These are phyloP conservation scores for Syzygium malaccense DNA, from an alignment of 441 rosid genomes.

Conservation along the genomic window DNA sequence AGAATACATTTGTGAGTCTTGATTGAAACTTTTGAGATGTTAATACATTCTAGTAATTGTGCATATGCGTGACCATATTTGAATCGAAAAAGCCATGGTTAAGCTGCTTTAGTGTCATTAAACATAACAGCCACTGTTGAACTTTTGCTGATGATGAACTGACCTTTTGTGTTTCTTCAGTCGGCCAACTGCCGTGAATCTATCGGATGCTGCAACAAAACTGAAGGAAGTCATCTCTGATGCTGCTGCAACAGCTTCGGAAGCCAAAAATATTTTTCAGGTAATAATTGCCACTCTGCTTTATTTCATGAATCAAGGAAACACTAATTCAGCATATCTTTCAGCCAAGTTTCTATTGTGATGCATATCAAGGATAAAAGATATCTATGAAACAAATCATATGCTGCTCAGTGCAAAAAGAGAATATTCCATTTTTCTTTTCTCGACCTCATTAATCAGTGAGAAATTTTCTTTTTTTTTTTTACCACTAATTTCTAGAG, in stretches of 20 bases:
- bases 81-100: not conserved
- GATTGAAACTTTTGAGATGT: not conserved
- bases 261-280: conserved; percentile 46
- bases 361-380: not conserved
- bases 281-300: conserved; percentile 17
- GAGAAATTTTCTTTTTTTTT: not conserved
- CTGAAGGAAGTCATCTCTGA: conserved; percentile 50
- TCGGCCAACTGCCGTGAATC: conserved; percentile 93
- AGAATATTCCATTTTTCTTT: not conserved
- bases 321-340: not conserved
- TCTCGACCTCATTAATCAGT: not conserved
- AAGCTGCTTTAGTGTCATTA: not conserved
- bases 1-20: not conserved
- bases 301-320: not conserved
- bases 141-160: not conserved
- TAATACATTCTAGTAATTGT: not conserved
- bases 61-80: not conserved
- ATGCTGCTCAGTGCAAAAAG: not conserved
- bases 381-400: not conserved
- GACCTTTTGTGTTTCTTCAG: conserved; percentile 26
- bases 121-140: not conserved
- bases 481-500: not conserved
- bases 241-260: conserved; percentile 27
- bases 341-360: not conserved
- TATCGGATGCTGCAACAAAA: conserved; percentile 80